These are phyloP conservation scores for Lentinula boryana DNA, from an alignment of 768 basidiomycete species.

Conservation along the genomic window DNA sequence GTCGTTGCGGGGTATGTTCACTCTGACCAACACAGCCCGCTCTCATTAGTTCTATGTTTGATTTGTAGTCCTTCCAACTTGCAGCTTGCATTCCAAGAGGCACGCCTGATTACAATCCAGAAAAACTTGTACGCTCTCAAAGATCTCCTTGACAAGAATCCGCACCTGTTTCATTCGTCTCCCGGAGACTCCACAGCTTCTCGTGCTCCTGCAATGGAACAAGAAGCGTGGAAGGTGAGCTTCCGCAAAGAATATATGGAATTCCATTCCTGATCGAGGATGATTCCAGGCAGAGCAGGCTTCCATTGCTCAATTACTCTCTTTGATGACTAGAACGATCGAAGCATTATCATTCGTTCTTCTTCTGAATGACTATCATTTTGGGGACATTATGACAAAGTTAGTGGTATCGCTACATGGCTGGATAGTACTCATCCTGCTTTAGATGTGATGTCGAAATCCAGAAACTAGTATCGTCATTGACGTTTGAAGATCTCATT, in stretches of 20 bases:
- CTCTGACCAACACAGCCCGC: slow-evolving; percentile 6
- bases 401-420: slow-evolving; percentile 18
- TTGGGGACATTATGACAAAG: slow-evolving; percentile 81
- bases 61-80: slow-evolving; percentile 22
- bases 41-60: not conserved
- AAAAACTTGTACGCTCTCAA: slow-evolving; percentile 75
- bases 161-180: slow-evolving; percentile 80
- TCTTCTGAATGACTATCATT: slow-evolving; percentile 84
- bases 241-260: not conserved
- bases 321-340: slow-evolving; percentile 76
- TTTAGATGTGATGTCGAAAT: slow-evolving; percentile 65
- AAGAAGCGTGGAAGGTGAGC: slow-evolving; percentile 84
- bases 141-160: slow-evolving; percentile 74
- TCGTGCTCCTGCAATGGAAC: slow-evolving; percentile 57
- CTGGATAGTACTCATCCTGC: not conserved
- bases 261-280: slow-evolving; percentile 9
- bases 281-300: slow-evolving; percentile 64
- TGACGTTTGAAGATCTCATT: slow-evolving; percentile 86
- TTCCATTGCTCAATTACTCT: slow-evolving; percentile 72
- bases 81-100: slow-evolving; percentile 59
- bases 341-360: slow-evolving; percentile 94
- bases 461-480: slow-evolving; percentile 58
- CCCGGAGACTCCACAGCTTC: slow-evolving; percentile 60
- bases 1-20: slow-evolving; percentile 52
- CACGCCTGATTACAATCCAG: slow-evolving; percentile 61